These are phyloP conservation scores for Ceriops decandra DNA, from an alignment of 345 rosid genomes.

Conservation along the genomic window DNA sequence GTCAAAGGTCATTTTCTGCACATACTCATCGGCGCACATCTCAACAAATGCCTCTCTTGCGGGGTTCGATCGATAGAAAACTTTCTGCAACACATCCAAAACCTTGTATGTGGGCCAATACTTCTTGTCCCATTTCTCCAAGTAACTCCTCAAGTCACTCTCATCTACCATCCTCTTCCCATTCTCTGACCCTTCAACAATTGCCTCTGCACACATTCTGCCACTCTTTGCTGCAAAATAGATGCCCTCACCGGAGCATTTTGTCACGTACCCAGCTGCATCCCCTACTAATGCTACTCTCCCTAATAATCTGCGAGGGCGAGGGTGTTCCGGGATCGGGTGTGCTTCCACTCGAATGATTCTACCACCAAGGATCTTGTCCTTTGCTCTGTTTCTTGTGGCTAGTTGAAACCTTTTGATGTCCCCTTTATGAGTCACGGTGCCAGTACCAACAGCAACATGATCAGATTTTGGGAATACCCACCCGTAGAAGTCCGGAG, in stretches of 20 bases:
- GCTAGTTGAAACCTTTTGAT: slow-evolving; percentile 89
- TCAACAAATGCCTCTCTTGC: slow-evolving; percentile 93
- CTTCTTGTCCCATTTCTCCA: slow-evolving; percentile 96
- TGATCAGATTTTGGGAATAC: slow-evolving; percentile 98
- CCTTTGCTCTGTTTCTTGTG: slow-evolving; percentile 79
- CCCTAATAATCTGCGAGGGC: slow-evolving; percentile 60
- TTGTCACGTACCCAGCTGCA: slow-evolving; percentile 90
- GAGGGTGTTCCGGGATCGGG: slow-evolving; percentile 86
- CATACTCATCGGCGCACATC: slow-evolving; percentile 87
- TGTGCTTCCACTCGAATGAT: slow-evolving; percentile 91
- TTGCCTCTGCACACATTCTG: slow-evolving; percentile 92
- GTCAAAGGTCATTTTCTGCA: slow-evolving; percentile 95
- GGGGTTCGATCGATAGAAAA: slow-evolving; percentile 81
- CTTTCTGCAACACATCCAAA: slow-evolving; percentile 77
- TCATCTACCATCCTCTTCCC: slow-evolving; percentile 90
- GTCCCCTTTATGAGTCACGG: slow-evolving; percentile 89
- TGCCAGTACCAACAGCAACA: slow-evolving; percentile 92
- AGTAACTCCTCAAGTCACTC: slow-evolving; percentile 76
- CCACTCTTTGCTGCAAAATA: slow-evolving; percentile 96
- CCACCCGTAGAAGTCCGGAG: slow-evolving; percentile 95
- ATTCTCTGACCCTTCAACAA: slow-evolving; percentile 70
- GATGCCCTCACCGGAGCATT: slow-evolving; percentile 89
- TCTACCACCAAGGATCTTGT: slow-evolving; percentile 85
- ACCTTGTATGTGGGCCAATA: slow-evolving; percentile 95
- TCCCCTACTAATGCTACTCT: slow-evolving; percentile 84